Percentiles rank a stretch among this genome's conserved stretches.
Evolutionary conservation across 2,329 filamentous ascomycete genomes (phyloP).

Genomic region (Claviceps purpurea): DNA sequence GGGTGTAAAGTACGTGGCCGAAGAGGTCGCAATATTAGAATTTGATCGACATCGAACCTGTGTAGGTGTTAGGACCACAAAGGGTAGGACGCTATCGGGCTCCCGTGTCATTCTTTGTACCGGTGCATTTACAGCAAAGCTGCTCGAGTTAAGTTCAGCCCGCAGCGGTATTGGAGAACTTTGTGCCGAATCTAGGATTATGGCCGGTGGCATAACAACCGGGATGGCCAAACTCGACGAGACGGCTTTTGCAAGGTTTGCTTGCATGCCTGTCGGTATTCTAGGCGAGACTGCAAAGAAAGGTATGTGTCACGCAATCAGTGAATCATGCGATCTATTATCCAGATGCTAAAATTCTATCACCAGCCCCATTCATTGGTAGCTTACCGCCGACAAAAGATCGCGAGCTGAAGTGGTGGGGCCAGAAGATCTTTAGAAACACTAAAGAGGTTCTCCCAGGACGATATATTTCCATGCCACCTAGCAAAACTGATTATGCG

Average conservation of each 20-base stretch:
- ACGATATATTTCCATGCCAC: conserved; percentile 42
- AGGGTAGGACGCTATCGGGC: conserved; percentile 32
- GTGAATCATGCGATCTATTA: not conserved
- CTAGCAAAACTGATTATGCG: conserved; percentile 39
- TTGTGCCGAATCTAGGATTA: conserved; percentile 38
- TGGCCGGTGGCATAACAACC: conserved; percentile 46
- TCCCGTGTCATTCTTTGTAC: conserved; percentile 40
- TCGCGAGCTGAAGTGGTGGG: conserved; percentile 46
- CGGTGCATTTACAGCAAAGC: conserved; percentile 43
- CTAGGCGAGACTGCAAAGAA: conserved; percentile 25
- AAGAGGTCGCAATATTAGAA: conserved; percentile 32
- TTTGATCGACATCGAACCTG: conserved; percentile 32
- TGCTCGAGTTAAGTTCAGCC: conserved; percentile 38
- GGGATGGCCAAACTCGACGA: conserved; percentile 41
- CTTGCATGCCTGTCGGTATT: conserved; percentile 35
- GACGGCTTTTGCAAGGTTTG: conserved; percentile 29
- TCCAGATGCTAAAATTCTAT: not conserved
- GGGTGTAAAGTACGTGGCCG: conserved; percentile 45
- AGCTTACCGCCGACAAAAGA: conserved; percentile 40
- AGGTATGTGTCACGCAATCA: conserved; percentile 10
- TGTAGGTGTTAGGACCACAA: conserved; percentile 33
- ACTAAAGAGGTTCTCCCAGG: conserved; percentile 38
- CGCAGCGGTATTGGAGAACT: conserved; percentile 32
- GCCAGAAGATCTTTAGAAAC: conserved; percentile 45
- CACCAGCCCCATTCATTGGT: conserved; percentile 42